Evolutionary conservation across 495 filamentous ascomycete genomes (phyloP), one percentile per base, ranked within the genome.

Genomic region (Talaromyces ruber): DNA sequence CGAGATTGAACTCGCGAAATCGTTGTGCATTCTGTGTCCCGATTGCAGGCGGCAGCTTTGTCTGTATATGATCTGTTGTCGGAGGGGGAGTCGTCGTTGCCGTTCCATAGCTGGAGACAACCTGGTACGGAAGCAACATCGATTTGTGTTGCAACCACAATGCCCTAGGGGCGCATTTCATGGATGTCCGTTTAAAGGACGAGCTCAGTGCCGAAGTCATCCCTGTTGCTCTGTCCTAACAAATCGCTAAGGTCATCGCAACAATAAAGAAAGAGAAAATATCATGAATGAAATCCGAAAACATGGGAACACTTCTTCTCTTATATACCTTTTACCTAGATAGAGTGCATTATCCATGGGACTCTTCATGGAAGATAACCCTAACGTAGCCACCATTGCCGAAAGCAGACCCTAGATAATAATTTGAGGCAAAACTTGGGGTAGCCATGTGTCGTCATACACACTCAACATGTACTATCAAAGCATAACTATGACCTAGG

Each of bases 1-100:
- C 68, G 3, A 89, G 76, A 53, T 84, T 78, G 58, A 87, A 87
- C 59, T 82, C 75, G 57, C 73, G 63, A 66, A 78, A 77, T 37
- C 74, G 72, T 16, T 61, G 54, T 7, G 54, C 29, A 18, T 64
- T 60, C 14, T 68, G 67, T 24, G 58, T 62, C 59, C 66, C 62
- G 26, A 66, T 66, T 54, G 69, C 62, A 0, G 66, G 56, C 0
- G 76, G 70, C 6, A 71, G 58, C 28, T 72, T 70, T 21, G 67
- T 67, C 45, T 77, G 75, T 39, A 79, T 75, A 66, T 73, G 70
- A 28, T 75, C 67, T 5, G 66, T 57, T 34, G 54, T 34, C 9
- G 26, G 11, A 57, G 54, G 12, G n/a, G 54, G 54, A 32, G 54
- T 1, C 2, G 16, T 57, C 4, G 54, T 57, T 6, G 51, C 51